phyloP scores from a whole-genome alignment of 2,329 filamentous ascomycete genomes.

The Dothideomycetes sp. region DNA sequence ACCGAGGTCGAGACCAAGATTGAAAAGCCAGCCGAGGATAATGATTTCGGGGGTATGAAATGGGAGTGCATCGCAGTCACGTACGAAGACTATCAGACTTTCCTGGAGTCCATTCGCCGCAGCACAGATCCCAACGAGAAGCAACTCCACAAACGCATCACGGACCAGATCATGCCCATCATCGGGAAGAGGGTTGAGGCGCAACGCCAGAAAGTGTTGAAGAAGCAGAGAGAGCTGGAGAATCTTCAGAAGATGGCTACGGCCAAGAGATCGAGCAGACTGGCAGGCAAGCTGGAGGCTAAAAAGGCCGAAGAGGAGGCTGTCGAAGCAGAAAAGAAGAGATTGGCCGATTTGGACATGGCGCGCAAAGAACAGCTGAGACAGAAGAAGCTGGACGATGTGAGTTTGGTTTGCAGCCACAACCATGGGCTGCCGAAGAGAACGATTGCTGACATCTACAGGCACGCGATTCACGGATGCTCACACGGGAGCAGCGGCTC shows the following conservation, averaged over 20 bases:
- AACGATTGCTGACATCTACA: conserved; percentile 28
- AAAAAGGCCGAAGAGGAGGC: conserved; percentile 64
- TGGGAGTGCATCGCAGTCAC: conserved; percentile 91
- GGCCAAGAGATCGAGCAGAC: conserved; percentile 84
- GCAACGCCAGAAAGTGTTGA: conserved; percentile 62
- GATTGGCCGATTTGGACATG: conserved; percentile 53
- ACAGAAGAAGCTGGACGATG: conserved; percentile 57
- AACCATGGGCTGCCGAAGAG: background rate
- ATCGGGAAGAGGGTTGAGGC: conserved; percentile 66
- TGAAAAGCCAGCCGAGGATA: conserved; percentile 27
- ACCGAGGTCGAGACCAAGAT: conserved; percentile 18
- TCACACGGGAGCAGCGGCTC: conserved; percentile 76
- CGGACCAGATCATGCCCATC: conserved; percentile 72
- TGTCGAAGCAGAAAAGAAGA: conserved; percentile 60
- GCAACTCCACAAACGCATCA: conserved; percentile 59
- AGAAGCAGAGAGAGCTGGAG: conserved; percentile 69
- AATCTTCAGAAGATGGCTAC: conserved; percentile 81
- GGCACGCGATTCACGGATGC: conserved; percentile 69
- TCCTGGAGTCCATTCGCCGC: conserved; percentile 63
- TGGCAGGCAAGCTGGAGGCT: conserved; percentile 72
- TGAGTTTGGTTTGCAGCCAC: conserved; percentile 24
- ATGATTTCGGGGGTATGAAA: conserved; percentile 61
- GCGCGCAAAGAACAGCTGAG: conserved; percentile 50
- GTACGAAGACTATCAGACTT: conserved; percentile 62
- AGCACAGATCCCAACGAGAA: conserved; percentile 81